Evolutionary conservation across 202 grass and related monocot genomes (phyloP), one percentile per base, ranked within the genome.

Genomic region (Bolboschoenoplectus hybrid): DNA sequence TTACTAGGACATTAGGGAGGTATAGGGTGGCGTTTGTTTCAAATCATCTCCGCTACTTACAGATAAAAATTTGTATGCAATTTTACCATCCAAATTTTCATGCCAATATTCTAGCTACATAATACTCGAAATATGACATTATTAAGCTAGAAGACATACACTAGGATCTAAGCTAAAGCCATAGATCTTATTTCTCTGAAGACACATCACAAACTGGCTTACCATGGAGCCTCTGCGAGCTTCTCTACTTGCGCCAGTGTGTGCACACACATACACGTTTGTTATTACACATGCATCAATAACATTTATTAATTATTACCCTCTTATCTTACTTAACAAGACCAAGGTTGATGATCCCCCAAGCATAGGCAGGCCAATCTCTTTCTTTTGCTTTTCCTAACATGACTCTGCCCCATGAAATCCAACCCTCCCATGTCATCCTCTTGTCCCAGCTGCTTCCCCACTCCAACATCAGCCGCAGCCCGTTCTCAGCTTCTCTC

Each of bases 371-470:
- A 2, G 94, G 89, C 91, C 94, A 96, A 4, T 85, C 6, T 16
- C 34, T 34, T 14, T 80, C 72, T 49, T 32, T 81, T 6, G 91
- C 89, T 64, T 89, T 91, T 9, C 57, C 67, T 10, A 82, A 56
- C 85, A 96, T 79, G n/a, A 91, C 86, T 44, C 93, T 87, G 0
- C 87, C 93, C 91, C 88, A 95, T 1, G 93, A 88, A 51, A 93
- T 89, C 94, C 94, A 96, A 0, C 88, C 88, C 3, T 96, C 91
- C 94, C 94, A 93, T 1, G 84, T 69, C 88, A 91, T 90, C 56
- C 94, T 87, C 89, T 91, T 96, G 88, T 91, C 94, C 94, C 94
- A 91, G 88, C 89, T 90, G 73, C 88, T 93, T n/a, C 94, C 93
- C 94, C 89, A 95, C 63, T 89, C 83, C 36, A 95, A 74, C 65